Percentiles rank a stretch among this genome's conserved stretches.
phyloP scores from a whole-genome alignment of 2,329 filamentous ascomycete species.

The Pestalotiopsis sp. region DNA sequence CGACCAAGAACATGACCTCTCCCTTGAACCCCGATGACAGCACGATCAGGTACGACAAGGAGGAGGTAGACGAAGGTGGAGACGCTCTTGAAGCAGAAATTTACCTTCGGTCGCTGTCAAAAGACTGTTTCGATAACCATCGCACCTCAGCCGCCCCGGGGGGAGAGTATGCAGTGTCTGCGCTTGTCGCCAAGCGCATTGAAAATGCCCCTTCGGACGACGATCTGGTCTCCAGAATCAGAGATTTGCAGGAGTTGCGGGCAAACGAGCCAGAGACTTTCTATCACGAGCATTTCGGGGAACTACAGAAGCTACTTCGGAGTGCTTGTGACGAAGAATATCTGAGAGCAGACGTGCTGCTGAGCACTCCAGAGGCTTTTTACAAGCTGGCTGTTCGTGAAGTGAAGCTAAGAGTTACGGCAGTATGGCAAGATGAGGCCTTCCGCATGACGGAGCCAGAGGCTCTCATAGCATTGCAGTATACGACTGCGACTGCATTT shows the following conservation, averaged over 20 bases:
- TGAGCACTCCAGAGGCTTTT: background rate
- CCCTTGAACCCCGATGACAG: background rate
- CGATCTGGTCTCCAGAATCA: background rate
- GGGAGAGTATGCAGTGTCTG: background rate
- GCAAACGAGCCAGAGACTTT: background rate
- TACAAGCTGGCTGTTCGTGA: background rate
- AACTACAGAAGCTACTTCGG: background rate
- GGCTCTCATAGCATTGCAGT: background rate
- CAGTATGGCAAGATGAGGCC: background rate
- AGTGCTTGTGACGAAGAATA: background rate
- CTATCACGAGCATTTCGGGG: background rate
- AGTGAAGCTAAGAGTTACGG: background rate
- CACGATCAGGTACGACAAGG: background rate
- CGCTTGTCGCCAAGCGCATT: background rate
- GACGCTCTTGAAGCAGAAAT: background rate
- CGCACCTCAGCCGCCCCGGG: background rate
- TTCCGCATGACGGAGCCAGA: background rate
- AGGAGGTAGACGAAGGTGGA: background rate
- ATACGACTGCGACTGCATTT: background rate
- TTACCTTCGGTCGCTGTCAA: background rate
- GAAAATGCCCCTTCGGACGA: background rate
- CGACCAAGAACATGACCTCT: background rate
- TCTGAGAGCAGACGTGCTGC: background rate
- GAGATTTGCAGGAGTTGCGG: background rate
- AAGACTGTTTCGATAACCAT: background rate